Evolutionary conservation across 2,329 filamentous ascomycete species (phyloP).

Genomic region (Colletotrichum eremochloae): DNA sequence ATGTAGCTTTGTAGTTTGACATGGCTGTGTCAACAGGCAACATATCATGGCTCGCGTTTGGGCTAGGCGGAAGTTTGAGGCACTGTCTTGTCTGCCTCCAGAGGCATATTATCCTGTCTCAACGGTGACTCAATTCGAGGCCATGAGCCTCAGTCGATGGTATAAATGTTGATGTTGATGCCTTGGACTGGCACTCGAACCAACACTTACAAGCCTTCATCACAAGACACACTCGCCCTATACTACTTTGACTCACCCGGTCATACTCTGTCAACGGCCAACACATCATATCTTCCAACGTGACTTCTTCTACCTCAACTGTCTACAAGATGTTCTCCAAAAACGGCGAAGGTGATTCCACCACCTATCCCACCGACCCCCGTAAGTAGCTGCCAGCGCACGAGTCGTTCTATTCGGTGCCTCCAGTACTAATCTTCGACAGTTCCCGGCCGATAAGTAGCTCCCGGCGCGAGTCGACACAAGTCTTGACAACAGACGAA

Average conservation of each 20-base stretch:
- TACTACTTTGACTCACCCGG: not conserved
- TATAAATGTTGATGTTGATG: slow-evolving; percentile 2
- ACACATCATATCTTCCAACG: not conserved
- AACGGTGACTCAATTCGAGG: slow-evolving; percentile 5
- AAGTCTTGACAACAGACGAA: not conserved
- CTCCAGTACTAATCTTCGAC: not conserved
- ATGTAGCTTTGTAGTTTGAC: not conserved
- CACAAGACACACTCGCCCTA: not conserved
- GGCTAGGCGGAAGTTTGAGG: not conserved
- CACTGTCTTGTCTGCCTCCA: slow-evolving; percentile 20
- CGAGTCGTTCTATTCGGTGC: not conserved
- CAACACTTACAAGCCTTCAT: not conserved
- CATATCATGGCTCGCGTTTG: slow-evolving; percentile 1
- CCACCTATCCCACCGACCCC: slow-evolving; percentile 19
- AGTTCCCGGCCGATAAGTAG: slow-evolving; percentile 22
- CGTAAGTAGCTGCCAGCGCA: slow-evolving; percentile 2
- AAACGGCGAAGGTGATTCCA: not conserved
- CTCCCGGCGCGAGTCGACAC: not conserved
- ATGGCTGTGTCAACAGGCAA: not conserved
- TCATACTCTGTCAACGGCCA: not conserved
- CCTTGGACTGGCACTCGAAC: slow-evolving; percentile 2
- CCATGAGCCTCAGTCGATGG: not conserved
- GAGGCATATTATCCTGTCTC: slow-evolving; percentile 11
- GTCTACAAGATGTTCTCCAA: not conserved
- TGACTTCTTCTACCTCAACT: not conserved